Evolutionary conservation across 2,329 filamentous ascomycete species (phyloP), one percentile per base, ranked within the genome.

Genomic region (Penicillium olsonii): DNA sequence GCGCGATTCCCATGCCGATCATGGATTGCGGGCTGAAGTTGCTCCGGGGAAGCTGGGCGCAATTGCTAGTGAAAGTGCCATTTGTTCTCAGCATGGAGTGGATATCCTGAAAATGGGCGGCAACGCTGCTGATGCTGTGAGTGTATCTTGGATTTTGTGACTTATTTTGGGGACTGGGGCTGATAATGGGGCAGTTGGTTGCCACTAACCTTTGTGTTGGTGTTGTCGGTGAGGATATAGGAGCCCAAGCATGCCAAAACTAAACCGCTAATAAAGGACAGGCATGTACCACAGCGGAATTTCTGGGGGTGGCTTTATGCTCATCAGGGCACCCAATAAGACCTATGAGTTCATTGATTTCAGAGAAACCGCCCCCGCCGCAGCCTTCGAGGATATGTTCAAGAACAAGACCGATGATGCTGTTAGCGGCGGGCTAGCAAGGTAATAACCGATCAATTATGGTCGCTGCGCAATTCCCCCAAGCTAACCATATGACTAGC

Each of bases 221-320:
- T 5, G 85, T 88, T 6, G 79, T 88, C 37, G 86, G 78, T 75
- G 63, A 61, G 68, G 64, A 11, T 31, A 42, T 14, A 2, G 19
- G 42, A 7, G 18, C 4, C 12, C 29, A 31, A 31, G n/a, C 12
- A 12, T 14, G 31, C 15, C 22, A 46, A 26, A 50, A 10, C 18
- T 17, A 11, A 14, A 26, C 27, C 6, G 22, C 53, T 51, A 41
- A 54, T 17, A 8, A 8, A 18, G 9, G 15, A n/a, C 27, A 78
- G 76, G 81, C 48, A 88, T 88, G 84, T 88, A 90, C 60, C 88
- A 92, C 67, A 78, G 73, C 34, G 92, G 92, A 14, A 87, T 96
- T 51, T 92, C 89, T 17, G 92, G 92, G 6, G 92, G 92, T 34
- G 92, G 92, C 2, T 97, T 97, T 72, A 88, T 91, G 80, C 78